Evolutionary conservation across 345 rosid species (phyloP), one percentile per base, ranked within the genome.

Genomic region (Eucalyptus cladocalyx): DNA sequence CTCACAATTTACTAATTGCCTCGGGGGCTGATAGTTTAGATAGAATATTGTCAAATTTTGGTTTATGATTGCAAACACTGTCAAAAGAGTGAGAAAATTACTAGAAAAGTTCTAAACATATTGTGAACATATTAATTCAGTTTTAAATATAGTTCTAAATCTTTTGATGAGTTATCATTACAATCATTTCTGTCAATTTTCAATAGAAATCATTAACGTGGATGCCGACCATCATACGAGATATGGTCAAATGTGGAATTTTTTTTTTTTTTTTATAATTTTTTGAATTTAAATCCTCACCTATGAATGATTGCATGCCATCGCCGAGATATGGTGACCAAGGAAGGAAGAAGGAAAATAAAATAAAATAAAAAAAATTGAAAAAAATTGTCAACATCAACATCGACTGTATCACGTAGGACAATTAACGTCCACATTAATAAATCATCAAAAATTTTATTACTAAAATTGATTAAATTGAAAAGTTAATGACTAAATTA

Each of bases 381-480:
- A 1, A 15, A 67, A 32, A 67, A 8, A 4, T 17, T 32, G 2
- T 32, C 4, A 5, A 16, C 2, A 0, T 17, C 5, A 32, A 5
- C 0, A 16, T 4, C 2, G 0, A 10, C 4, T 5, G 2, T 69
- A 19, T 3, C 12, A 69, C 12, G 0, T 1, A 34, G 1, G 15
- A 19, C 0, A 2, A 0, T 5, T 19, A 10, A 5, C 0, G 1
- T 72, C 8, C 7, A 34, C 4, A 3, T 18, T 0, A 69, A 69
- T 3, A 18, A 69, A 34, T 69, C 1, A 2, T 34, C 26, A 72
- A 72, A 72, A 72, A 11, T 0, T 2, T 10, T 11, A 34, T 5
- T 1, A 34, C 4, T 34, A 72, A 10, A 10, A 72, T 72, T 34
- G 7, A 19, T 13, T 72, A 18, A 72, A 72, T 72, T 34, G 5